Percentiles rank a stretch among this genome's conserved stretches.
phyloP scores from a whole-genome alignment of 2,329 filamentous ascomycete species.

The Colletotrichum abscissum region DNA sequence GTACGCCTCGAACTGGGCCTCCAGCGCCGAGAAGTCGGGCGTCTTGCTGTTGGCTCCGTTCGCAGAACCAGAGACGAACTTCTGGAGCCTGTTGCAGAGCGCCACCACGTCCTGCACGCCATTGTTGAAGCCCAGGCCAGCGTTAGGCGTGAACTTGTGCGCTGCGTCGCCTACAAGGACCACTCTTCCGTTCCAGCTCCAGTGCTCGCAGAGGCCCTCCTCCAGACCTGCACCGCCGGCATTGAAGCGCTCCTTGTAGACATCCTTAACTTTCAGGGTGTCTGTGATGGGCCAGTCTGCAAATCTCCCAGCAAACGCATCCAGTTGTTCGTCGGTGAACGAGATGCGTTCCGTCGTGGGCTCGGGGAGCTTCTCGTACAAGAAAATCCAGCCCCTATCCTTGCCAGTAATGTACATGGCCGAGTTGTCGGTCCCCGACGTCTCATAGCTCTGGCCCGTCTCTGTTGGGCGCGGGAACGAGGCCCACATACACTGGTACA shows the following conservation, averaged over 20 bases:
- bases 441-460: slow-evolving; percentile 44
- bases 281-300: slow-evolving; percentile 41
- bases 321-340: slow-evolving; percentile 42
- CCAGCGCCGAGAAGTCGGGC: slow-evolving; percentile 11
- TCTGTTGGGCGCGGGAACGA: slow-evolving; percentile 41
- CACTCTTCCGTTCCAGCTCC: slow-evolving; percentile 48
- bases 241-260: slow-evolving; percentile 40
- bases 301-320: slow-evolving; percentile 40
- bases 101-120: slow-evolving; percentile 47
- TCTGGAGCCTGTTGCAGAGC: slow-evolving; percentile 42
- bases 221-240: slow-evolving; percentile 48
- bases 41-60: neutral
- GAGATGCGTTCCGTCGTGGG: slow-evolving; percentile 40
- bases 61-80: neutral
- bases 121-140: slow-evolving; percentile 48
- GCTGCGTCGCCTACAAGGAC: slow-evolving; percentile 50
- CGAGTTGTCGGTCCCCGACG: slow-evolving; percentile 42
- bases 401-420: slow-evolving; percentile 44
- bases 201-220: slow-evolving; percentile 49
- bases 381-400: slow-evolving; percentile 45
- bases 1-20: slow-evolving; percentile 37
- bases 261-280: slow-evolving; percentile 44
- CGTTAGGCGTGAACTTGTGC: slow-evolving; percentile 52
- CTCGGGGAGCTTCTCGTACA: slow-evolving; percentile 45
- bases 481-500: slow-evolving; percentile 49